Evolutionary conservation across 805 yeast genomes (phyloP), one percentile per base, ranked within the genome.

Genomic region (Saccharomycopsis babjevae): DNA sequence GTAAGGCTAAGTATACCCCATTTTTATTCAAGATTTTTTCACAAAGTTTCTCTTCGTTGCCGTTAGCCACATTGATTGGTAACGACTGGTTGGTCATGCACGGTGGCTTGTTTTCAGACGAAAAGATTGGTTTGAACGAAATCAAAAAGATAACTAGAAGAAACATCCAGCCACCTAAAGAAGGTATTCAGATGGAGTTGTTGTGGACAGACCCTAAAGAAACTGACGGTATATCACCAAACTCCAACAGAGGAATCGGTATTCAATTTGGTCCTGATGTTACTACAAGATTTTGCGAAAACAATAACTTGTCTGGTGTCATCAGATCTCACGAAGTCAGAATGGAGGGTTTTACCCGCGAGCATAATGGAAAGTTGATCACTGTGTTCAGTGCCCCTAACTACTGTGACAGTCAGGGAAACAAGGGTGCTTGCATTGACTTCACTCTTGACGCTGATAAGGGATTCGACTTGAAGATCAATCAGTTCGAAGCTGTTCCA

Each of bases 351-450:
- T 90, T 86, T 62, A 90, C 89, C 66, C 78, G 79, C 55, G 97
- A 93, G 70, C 99, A 94, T 69, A 79, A 87, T 62, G 96, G 96
- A 13, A 79, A 84, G 66, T 80, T 94, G 58, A 83, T 91, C 59
- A 94, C 99, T 0, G 96, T 94, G n/a, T 94, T 94, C 73, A 86
- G 96, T 72, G 99, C 99, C 0, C 99, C 99, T 40, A 93, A 94
- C 72, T 93, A 93, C 73, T 93, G 98, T 76, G 99, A 94, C 71
- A 77, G 86, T 16, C 91, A 89, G 60, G 96, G 96, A 15, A 94
- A 94, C 73, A 73, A 83, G 66, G 99, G 97, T 59, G 98, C 96
- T 10, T 87, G 88, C 60, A 86, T 94, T 63, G 88, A 91, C 68
- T 80, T 93, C 66, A 73, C 78, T 38, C 75, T 63, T 18, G 77